Evolutionary conservation across 2,329 filamentous ascomycete genomes (phyloP).

Genomic region (Talaromyces sp.): DNA sequence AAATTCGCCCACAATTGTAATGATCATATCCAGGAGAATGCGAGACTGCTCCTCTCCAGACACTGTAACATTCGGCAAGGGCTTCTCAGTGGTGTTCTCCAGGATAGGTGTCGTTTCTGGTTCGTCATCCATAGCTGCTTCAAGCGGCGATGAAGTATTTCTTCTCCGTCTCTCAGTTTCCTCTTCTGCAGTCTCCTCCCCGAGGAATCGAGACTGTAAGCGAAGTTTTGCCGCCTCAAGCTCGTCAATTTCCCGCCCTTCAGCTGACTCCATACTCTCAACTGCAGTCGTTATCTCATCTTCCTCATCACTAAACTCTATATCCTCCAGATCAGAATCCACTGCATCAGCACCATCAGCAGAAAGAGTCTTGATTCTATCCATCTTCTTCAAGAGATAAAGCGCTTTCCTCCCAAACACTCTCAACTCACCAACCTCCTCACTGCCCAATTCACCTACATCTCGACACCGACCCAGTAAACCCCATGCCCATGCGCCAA

Average conservation of each 20-base stretch:
- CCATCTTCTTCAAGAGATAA: constrained; percentile 47
- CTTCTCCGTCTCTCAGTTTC: constrained; percentile 31
- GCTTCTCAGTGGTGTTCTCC: not conserved
- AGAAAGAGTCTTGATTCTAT: constrained; percentile 42
- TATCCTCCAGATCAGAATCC: constrained; percentile 25
- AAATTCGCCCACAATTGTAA: constrained; percentile 81
- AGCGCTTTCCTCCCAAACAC: constrained; percentile 76
- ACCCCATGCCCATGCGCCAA: constrained; percentile 83
- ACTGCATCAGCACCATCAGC: constrained; percentile 33
- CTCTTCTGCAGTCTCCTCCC: constrained; percentile 27
- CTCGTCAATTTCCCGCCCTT: constrained; percentile 4
- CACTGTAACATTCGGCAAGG: constrained; percentile 33
- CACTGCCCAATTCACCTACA: constrained; percentile 70
- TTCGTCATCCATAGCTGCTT: not conserved
- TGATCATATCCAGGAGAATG: constrained; percentile 86
- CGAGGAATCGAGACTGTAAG: constrained; percentile 42
- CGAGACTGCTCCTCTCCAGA: constrained; percentile 38
- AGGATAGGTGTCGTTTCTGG: not conserved
- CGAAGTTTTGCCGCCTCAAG: constrained; percentile 54
- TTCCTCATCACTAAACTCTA: constrained; percentile 7
- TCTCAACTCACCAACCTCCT: constrained; percentile 72
- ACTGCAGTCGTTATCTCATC: not conserved
- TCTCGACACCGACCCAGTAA: constrained; percentile 73
- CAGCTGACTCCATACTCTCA: not conserved
- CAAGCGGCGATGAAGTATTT: constrained; percentile 22